These are phyloP conservation scores for Xylariaceae sp. DNA, from an alignment of 2,329 filamentous ascomycete genomes.

Conservation along the genomic window DNA sequence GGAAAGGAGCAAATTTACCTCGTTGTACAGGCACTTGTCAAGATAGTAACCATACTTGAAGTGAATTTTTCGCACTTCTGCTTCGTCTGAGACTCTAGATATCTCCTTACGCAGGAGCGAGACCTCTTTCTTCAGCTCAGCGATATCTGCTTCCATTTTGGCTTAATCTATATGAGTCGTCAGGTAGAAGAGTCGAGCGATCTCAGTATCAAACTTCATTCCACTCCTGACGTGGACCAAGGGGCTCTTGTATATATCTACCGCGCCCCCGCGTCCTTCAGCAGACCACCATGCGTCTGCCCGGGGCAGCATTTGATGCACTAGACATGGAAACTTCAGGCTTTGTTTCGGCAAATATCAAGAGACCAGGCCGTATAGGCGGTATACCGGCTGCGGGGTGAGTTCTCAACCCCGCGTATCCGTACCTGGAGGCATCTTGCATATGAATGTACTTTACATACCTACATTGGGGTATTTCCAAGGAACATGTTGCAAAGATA, in stretches of 20 bases:
- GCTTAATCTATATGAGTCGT: not conserved
- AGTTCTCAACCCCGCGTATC: conserved; percentile 23
- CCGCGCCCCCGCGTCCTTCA: conserved; percentile 1
- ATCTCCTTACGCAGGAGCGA: conserved; percentile 44
- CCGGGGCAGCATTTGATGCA: conserved; percentile 2
- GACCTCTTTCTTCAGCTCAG: conserved; percentile 46
- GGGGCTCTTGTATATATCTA: conserved; percentile 19
- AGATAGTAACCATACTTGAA: conserved; percentile 66
- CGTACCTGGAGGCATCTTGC: conserved; percentile 9
- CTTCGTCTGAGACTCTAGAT: conserved; percentile 51
- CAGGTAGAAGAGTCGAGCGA: not conserved
- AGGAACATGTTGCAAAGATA: not conserved
- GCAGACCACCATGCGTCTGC: not conserved
- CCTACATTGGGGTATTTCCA: not conserved
- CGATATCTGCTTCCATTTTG: conserved; percentile 44
- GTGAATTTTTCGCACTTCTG: conserved; percentile 60
- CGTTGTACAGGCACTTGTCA: conserved; percentile 64
- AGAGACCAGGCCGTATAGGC: conserved; percentile 11
- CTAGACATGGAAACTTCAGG: not conserved
- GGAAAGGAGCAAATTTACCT: conserved; percentile 43
- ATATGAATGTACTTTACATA: not conserved
- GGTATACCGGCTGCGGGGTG: conserved; percentile 31
- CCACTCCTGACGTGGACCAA: not conserved
- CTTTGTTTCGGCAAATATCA: conserved; percentile 33
- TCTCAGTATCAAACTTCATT: not conserved